phyloP scores from a whole-genome alignment of 495 filamentous ascomycete genomes.

The Penicillium lividum region DNA sequence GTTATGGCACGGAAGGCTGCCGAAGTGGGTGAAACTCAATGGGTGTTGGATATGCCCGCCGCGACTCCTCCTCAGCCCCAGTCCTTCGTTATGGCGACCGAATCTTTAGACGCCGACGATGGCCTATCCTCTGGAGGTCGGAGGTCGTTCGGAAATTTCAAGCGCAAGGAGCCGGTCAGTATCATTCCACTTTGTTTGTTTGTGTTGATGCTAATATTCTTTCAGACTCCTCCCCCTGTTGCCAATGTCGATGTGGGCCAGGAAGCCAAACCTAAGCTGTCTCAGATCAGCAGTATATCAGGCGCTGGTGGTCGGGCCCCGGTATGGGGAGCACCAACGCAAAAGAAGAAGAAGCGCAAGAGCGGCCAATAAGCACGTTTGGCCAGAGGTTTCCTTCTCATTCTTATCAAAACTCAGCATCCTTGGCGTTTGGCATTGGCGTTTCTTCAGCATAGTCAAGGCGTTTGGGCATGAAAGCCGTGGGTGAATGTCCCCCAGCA shows the following conservation, averaged over 20 bases:
- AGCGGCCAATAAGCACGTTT: constrained; percentile 2
- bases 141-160: constrained; percentile 42
- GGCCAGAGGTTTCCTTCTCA: not conserved
- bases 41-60: constrained; percentile 62
- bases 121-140: constrained; percentile 35
- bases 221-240: not conserved
- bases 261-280: constrained; percentile 15
- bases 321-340: constrained; percentile 11
- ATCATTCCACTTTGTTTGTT: not conserved
- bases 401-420: constrained; percentile 1
- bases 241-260: not conserved
- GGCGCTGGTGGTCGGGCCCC: constrained; percentile 20
- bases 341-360: constrained; percentile 43
- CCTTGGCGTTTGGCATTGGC: constrained; percentile 2
- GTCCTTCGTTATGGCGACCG: constrained; percentile 37
- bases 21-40: constrained; percentile 81
- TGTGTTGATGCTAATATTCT: not conserved
- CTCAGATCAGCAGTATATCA: constrained; percentile 39
- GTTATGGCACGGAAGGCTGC: constrained; percentile 70
- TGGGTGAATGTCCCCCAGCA: not conserved
- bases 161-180: constrained; percentile 33
- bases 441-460: constrained; percentile 12
- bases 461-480: constrained; percentile 10
- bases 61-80: constrained; percentile 22
- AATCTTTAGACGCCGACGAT: constrained; percentile 40